Percentiles rank a stretch among this genome's conserved stretches.
phyloP scores from a whole-genome alignment of 2,329 filamentous ascomycete genomes.

The Penicillium italicum region DNA sequence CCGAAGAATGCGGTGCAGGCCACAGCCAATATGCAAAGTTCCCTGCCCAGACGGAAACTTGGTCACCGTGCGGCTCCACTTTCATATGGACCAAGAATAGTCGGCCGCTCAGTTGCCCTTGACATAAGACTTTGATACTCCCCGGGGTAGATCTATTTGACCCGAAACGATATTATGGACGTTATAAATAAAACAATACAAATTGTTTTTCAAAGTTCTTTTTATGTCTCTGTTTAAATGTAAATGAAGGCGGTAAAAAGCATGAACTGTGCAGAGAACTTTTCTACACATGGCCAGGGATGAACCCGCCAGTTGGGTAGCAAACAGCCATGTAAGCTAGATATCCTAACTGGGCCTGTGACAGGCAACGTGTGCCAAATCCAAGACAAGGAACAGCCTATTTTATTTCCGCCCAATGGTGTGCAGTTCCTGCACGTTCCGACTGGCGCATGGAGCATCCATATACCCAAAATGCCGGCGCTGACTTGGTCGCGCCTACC shows the following conservation, averaged over 20 bases:
- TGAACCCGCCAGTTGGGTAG: background rate
- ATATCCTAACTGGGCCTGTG: constrained; percentile 50
- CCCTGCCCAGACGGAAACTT: constrained; percentile 73
- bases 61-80: constrained; percentile 86
- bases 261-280: no score
- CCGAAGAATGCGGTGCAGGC: constrained; percentile 47
- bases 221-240: no score
- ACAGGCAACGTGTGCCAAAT: constrained; percentile 72
- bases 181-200: no score
- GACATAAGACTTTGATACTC: no score
- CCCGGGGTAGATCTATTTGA: no score
- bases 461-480: background rate
- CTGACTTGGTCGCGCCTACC: background rate
- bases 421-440: constrained; percentile 66
- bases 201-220: no score
- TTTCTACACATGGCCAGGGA: no score
- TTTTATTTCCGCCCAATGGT: constrained; percentile 76
- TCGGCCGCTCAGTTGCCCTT: no score
- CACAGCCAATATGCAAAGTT: constrained; percentile 63
- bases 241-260: no score
- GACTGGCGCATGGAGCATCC: constrained; percentile 56
- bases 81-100: constrained; percentile 56
- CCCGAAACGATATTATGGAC: no score
- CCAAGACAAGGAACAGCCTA: constrained; percentile 65
- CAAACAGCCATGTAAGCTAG: background rate